Percentiles rank a stretch among this genome's conserved stretches.
These are phyloP conservation scores for Fusarium metavorans DNA, from an alignment of 2,329 filamentous ascomycete genomes.

Conservation along the genomic window DNA sequence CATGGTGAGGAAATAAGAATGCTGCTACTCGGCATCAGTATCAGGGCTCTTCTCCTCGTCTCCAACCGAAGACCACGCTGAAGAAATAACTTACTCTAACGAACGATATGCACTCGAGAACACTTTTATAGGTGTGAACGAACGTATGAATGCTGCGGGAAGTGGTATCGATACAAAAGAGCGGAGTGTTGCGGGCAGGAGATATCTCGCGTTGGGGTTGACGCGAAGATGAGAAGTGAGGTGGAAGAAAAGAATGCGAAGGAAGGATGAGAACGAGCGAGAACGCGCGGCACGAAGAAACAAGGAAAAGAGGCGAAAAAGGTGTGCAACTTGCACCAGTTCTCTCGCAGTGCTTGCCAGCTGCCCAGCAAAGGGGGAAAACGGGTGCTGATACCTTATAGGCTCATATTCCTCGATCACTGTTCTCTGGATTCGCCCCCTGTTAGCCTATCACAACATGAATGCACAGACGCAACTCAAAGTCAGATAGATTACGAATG, in stretches of 20 bases:
- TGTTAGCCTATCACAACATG: constrained; percentile 34
- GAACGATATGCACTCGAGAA: constrained; percentile 1
- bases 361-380: constrained; percentile 23
- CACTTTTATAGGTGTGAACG: constrained; percentile 4
- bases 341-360: constrained; percentile 36
- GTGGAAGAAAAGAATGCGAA: neutral
- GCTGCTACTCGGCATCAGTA: constrained; percentile 13
- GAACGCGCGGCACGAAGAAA: constrained; percentile 16
- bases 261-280: constrained; percentile 11
- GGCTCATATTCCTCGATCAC: constrained; percentile 1
- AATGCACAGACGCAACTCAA: constrained; percentile 28
- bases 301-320: constrained; percentile 21
- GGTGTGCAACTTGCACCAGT: constrained; percentile 35
- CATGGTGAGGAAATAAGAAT: constrained; percentile 49
- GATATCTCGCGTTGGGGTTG: constrained; percentile 14
- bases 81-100: neutral
- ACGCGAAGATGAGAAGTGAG: constrained; percentile 6
- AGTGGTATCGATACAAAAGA: constrained; percentile 24
- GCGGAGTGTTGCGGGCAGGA: neutral
- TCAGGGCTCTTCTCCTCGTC: neutral
- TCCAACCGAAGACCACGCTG: too few relatives aligned
- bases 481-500: constrained; percentile 25
- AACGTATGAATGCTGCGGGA: constrained; percentile 7
- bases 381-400: constrained; percentile 25
- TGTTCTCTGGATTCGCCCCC: constrained; percentile 6